These are phyloP conservation scores for Coccomyxa sp. DNA, from an alignment of 139 green algal species.

Conservation along the genomic window DNA sequence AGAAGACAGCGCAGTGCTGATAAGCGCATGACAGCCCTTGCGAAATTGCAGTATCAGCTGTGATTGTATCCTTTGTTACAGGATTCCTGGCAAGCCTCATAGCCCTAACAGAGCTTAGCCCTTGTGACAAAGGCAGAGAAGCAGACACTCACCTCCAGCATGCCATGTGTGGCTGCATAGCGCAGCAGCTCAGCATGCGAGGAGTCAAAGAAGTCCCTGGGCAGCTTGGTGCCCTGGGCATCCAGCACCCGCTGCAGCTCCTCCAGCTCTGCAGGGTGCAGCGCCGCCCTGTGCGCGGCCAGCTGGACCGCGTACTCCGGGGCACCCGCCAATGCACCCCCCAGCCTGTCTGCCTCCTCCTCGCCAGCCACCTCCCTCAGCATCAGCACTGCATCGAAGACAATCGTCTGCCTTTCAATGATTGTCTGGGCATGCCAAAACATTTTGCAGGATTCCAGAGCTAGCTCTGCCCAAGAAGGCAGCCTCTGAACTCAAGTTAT, in stretches of 20 bases:
- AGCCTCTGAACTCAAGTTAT: not conserved
- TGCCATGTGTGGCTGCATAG: constrained; percentile 29
- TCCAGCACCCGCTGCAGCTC: constrained; percentile 45
- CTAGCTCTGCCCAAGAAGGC: not conserved
- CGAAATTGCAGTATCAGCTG: too few relatives aligned
- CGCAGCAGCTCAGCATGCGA: constrained; percentile 42
- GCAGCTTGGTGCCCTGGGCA: constrained; percentile 22
- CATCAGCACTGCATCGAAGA: not conserved
- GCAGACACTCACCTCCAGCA: constrained; percentile 11
- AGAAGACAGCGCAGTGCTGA: too few relatives aligned
- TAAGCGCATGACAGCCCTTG: too few relatives aligned
- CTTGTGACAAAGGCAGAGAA: too few relatives aligned
- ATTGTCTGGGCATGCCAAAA: not conserved
- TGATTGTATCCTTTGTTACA: too few relatives aligned
- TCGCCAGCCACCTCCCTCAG: not conserved
- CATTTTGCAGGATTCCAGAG: not conserved
- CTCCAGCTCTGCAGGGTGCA: constrained; percentile 23
- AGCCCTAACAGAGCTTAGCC: too few relatives aligned
- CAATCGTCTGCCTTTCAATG: not conserved
- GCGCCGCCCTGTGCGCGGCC: constrained; percentile 26
- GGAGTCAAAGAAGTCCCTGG: constrained; percentile 18
- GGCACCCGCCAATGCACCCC: not conserved
- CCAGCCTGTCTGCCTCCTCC: not conserved
- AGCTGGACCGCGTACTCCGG: not conserved
- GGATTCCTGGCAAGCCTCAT: too few relatives aligned